A percentile compares a stretch with the other conserved stretches of the same genome.
phyloP scores from a whole-genome alignment of 441 rosid species.

The Aquilaria agallochum region DNA sequence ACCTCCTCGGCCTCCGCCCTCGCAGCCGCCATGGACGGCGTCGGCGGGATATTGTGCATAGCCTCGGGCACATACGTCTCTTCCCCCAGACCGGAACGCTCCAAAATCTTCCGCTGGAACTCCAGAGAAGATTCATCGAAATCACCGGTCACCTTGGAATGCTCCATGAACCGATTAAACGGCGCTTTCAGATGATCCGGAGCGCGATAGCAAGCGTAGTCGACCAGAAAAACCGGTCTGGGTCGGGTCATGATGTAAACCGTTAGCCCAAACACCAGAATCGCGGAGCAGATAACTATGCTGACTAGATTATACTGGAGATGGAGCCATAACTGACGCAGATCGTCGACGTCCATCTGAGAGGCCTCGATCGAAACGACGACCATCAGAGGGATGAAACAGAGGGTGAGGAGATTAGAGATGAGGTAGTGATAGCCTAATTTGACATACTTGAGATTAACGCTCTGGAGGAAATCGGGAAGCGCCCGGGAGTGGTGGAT shows the following conservation, averaged over 20 bases:
- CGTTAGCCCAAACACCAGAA: constrained; percentile 50
- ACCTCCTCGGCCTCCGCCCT: constrained; percentile 72
- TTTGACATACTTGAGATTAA: constrained; percentile 75
- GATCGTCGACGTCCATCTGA: constrained; percentile 42
- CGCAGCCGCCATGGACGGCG: constrained; percentile 63
- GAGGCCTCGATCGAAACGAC: constrained; percentile 43
- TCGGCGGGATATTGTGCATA: constrained; percentile 63
- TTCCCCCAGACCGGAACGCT: constrained; percentile 67
- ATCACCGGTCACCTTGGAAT: constrained; percentile 53
- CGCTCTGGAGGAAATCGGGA: constrained; percentile 77
- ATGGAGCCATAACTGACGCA: constrained; percentile 51
- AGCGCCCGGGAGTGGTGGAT: constrained; percentile 46
- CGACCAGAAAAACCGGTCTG: constrained; percentile 50
- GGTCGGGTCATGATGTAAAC: constrained; percentile 54
- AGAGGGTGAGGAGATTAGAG: constrained; percentile 51
- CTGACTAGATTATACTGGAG: constrained; percentile 58
- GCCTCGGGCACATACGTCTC: constrained; percentile 71
- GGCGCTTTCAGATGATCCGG: constrained; percentile 56
- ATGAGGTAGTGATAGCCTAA: constrained; percentile 66
- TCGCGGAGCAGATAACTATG: constrained; percentile 41
- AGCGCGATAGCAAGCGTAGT: constrained; percentile 53
- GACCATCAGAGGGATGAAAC: constrained; percentile 48
- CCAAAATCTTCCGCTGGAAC: constrained; percentile 73
- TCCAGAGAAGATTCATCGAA: constrained; percentile 72
- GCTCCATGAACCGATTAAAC: constrained; percentile 44